Evolutionary conservation across 2,329 filamentous ascomycete species (phyloP), one percentile per base, ranked within the genome.

Genomic region (Penicillium olsonii): DNA sequence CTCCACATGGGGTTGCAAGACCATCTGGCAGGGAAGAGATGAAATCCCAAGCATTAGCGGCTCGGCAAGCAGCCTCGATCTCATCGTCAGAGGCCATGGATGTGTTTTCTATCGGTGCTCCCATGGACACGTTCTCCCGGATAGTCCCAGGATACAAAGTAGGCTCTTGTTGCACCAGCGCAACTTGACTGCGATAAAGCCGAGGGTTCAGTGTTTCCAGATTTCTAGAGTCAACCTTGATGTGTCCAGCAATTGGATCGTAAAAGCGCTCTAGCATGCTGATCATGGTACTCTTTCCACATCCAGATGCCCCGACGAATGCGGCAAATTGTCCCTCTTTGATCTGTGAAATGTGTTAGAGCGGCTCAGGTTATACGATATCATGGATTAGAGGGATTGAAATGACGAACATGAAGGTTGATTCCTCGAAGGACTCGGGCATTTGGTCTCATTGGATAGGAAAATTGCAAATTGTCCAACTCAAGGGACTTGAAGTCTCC

Each of bases 141-240:
- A 90, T 78, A 1, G 83, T 83, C 55, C 84, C 84, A 65, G 85
- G 83, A 62, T 88, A 90, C 0, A 92, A 76, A 0, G 84, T 85
- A 8, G 88, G 80, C 64, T 92, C 87, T 67, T 92, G 88, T 3
- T 86, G 83, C 0, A 92, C 88, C 0, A 92, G 78, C 1, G 86
- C 85, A 11, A 91, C 75, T 29, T 82, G 71, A 48, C 78, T 76
- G 34, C 88, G 81, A 64, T 90, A 90, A 15, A 78, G 71, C 52
- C 77, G 77, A 0, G 87, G 76, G 47, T 85, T 81, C 44, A 90
- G 65, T 1, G 75, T 65, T 1, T 73, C 67, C 37, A 91, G 82
- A 58, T 86, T 78, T 42, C 75, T 73, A 5, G 78, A 82, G 63
- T 88, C 84, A 64, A 84, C 81, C 0, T 84, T 73, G 45, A 94